These are phyloP conservation scores for Sambucus nigra DNA, from an alignment of 129 eudicot species.

Conservation along the genomic window DNA sequence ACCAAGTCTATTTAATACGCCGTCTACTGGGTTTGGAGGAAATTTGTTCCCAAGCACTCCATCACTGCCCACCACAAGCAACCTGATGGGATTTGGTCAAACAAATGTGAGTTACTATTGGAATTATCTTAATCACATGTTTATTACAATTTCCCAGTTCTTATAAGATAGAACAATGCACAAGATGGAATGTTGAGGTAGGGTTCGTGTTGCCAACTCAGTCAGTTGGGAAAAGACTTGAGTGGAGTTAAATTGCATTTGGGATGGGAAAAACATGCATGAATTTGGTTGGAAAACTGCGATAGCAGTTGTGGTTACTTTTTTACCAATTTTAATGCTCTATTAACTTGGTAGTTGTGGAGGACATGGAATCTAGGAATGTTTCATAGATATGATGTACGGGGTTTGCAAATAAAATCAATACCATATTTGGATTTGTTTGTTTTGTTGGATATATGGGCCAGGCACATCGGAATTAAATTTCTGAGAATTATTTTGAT, in stretches of 20 bases:
- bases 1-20: constrained; percentile 48
- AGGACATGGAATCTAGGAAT: not conserved
- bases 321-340: not conserved
- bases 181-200: not conserved
- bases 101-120: constrained; percentile 53
- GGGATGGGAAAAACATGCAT: not conserved
- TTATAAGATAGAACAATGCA: not conserved
- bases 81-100: constrained; percentile 53
- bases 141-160: not conserved
- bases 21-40: constrained; percentile 62
- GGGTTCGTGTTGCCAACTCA: not conserved
- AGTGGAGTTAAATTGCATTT: no score
- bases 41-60: constrained; percentile 54
- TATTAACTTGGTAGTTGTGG: not conserved
- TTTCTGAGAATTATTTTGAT: no score
- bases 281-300: not conserved
- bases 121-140: not conserved
- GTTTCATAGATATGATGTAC: not conserved
- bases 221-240: not conserved
- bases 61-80: constrained; percentile 31
- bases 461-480: no score
- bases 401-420: not conserved
- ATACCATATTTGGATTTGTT: no score
- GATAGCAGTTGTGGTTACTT: no score
- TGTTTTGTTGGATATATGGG: no score